Evolutionary conservation across 768 basidiomycete species (phyloP).

Genomic region (Psilocybe cyanescens): DNA sequence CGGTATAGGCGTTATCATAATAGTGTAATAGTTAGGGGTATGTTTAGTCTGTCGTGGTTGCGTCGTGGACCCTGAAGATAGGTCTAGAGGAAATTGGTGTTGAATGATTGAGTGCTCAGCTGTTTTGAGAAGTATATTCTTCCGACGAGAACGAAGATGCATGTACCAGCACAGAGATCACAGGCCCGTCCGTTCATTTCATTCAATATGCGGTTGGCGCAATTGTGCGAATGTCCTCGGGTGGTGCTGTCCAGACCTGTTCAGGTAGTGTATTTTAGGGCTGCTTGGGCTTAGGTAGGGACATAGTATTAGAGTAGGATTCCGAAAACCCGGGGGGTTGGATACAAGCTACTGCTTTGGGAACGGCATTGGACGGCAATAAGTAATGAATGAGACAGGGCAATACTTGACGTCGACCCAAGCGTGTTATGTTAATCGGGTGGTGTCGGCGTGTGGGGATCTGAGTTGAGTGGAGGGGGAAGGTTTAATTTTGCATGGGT

Average conservation of each 20-base stretch:
- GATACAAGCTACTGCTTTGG: not conserved
- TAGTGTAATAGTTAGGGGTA: no score
- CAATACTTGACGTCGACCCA: no score
- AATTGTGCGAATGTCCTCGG: not conserved
- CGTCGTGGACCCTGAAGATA: no score
- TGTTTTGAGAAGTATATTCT: no score
- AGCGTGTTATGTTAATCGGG: not conserved
- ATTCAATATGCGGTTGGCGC: not conserved
- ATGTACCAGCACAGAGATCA: no score
- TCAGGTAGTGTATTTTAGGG: not conserved
- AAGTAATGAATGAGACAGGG: no score
- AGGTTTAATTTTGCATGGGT: not conserved
- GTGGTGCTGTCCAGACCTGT: not conserved
- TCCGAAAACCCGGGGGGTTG: not conserved
- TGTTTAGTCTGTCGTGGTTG: no score
- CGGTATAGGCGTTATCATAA: no score
- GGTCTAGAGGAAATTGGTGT: no score
- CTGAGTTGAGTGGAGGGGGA: not conserved
- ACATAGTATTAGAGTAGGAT: not conserved
- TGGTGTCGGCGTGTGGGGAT: not conserved
- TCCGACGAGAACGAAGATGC: no score
- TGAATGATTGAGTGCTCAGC: no score
- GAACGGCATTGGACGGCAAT: not conserved
- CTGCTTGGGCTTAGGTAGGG: not conserved
- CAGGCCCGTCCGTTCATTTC: not conserved